Evolutionary conservation across 805 yeast species (phyloP).

Genomic region (Torulaspora microellipsoides): DNA sequence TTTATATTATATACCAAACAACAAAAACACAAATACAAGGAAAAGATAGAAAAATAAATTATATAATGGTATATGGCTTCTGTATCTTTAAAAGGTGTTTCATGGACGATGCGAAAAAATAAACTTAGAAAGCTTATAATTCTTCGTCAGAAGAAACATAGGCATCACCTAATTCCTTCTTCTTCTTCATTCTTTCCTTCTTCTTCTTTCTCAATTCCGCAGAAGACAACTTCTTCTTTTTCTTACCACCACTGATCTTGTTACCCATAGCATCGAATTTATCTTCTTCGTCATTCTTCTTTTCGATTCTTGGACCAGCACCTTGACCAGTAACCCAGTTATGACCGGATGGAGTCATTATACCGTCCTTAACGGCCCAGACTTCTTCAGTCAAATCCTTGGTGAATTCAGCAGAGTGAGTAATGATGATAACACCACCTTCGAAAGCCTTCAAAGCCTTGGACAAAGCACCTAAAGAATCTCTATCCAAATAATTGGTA

Average conservation of each 20-base stretch:
- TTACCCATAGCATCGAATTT: conserved; percentile 99
- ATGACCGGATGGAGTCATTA: conserved; percentile 99
- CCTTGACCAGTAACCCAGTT: conserved; percentile 99
- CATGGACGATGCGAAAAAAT: conserved; percentile 15
- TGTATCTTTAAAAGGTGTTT: conserved; percentile 11
- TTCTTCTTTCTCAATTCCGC: conserved; percentile 99
- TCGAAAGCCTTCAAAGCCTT: conserved; percentile 98
- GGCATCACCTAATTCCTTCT: conserved; percentile 99
- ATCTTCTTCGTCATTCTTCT: conserved; percentile 95
- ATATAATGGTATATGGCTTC: conserved; percentile 15
- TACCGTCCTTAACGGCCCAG: conserved; percentile 99
- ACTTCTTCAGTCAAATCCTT: conserved; percentile 99
- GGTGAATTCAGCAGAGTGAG: conserved; percentile 99
- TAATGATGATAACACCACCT: conserved; percentile 99
- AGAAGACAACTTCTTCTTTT: conserved; percentile 96
- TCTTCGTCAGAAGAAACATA: conserved; percentile 97
- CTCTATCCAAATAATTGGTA: conserved; percentile 98
- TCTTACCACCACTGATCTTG: conserved; percentile 95
- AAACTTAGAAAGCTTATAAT: conserved; percentile 41
- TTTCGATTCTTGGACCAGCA: conserved; percentile 98
- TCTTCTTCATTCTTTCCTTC: conserved; percentile 99
- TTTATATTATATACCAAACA: conserved; percentile 6
- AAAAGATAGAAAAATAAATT: conserved; percentile 10
- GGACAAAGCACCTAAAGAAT: conserved; percentile 98
- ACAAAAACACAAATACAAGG: conserved; percentile 9